Evolutionary conservation across 306 rosid species (phyloP), one percentile per base, ranked within the genome.

Genomic region (Neltuma alba): DNA sequence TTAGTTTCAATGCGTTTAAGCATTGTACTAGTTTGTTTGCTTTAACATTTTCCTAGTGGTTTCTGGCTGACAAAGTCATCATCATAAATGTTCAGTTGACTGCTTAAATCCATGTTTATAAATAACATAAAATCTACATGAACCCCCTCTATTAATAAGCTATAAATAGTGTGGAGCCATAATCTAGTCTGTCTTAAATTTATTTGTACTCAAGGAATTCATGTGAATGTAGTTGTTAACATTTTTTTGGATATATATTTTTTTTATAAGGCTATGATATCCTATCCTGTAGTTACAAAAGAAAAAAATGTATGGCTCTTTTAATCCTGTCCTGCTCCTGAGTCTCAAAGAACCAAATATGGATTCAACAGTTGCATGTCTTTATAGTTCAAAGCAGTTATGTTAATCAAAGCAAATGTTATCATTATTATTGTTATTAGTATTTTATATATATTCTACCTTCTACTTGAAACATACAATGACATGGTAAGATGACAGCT

Each of bases 381-480:
- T 60, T 11, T 38, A 28, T 55, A n/a, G 55, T 69, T 80, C 69
- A 73, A 60, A 28, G n/a, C 66, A 13, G 66, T 60, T 60, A 60
- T 13, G 34, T 52, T 66, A 75, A 47, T 83, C 13, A 74, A 13
- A 44, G 18, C 20, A 54, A 6, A 47, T 15, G 15, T n/a, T 20
- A 7, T 66, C 62, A 18, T 4, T 44, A 1, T 47, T 50, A 6
- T 21, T 25, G 16, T 55, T 23, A 25, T 18, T 50, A 50, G 7
- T 50, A 18, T 50, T 18, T 7, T 76, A 9, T 76, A 44, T 41
- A 48, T 25, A 72, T 72, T 64, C 13, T 36, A 45, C 72, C 54
- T n/a, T 47, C n/a, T 79, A 44, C 70, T 16, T 69, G 65, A 54
- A 74, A 37, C 65, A 27, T 81, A 65, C 10, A 52, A 50, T 54